Evolutionary conservation across 2,329 filamentous ascomycete genomes (phyloP), one percentile per base, ranked within the genome.

Genomic region (Xylaria sp.): DNA sequence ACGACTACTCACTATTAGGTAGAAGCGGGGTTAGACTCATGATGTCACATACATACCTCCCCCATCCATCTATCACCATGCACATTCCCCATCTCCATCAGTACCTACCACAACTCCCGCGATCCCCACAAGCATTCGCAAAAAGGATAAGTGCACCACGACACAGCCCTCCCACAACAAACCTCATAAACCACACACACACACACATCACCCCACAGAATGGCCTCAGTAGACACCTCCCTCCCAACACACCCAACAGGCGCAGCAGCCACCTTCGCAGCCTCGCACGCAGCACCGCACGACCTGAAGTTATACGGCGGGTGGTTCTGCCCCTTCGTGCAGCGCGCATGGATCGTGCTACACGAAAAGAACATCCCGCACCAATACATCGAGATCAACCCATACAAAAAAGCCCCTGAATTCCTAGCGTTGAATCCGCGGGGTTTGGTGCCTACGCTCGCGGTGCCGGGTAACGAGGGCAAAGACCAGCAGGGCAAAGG

Each of bases 381-480:
- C 77, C 89, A 94, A 80, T 93, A 93, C 78, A 84, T 92, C 71
- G 90, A 93, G 82, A 90, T 93, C 68, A 93, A 94, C 78, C 92
- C 92, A 0, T 94, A 94, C 82, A 83, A 90, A 78, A 94, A 94
- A 75, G 88, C 88, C 0, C 80, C 86, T 3, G 88, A 86, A 0
- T 90, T 94, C 32, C 83, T 94, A 25, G 84, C 85, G 9, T 83
- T 94, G 70, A 95, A 95, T 76, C 92, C 92, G 0, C 87, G 91
- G 13, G 92, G 92, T 0, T 84, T 94, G 0, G 90, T 94, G 1
- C 93, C 92, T 0, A 93, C 92, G 0, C 83, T 94, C 0, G 85
- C 81, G 0, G 84, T 88, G 13, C 83, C 83, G 10, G 25, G 5
- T 5, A 40, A 2, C 2, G 35, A 23, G 0, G 40, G n/a, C n/a